phyloP scores from a whole-genome alignment of 1,139 yeast genomes.

The Schwanniomyces etchellsii region DNA sequence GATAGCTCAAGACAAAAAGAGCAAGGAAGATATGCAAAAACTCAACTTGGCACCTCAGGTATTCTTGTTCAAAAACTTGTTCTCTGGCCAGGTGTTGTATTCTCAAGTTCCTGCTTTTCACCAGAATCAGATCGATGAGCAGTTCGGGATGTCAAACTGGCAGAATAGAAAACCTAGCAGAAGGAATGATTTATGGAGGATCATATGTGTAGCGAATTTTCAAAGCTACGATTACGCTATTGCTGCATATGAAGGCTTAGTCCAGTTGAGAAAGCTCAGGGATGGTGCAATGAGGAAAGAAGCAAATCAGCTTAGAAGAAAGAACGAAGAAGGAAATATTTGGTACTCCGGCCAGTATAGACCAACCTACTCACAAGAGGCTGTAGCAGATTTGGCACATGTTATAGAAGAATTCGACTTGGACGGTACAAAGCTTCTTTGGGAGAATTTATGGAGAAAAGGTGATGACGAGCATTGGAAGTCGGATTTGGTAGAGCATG shows the following conservation, averaged over 20 bases:
- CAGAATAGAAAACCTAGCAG: conserved; percentile 74
- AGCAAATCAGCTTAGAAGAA: conserved; percentile 65
- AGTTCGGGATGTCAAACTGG: conserved; percentile 81
- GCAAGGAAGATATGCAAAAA: conserved; percentile 22
- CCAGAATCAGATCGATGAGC: conserved; percentile 66
- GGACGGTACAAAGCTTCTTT: conserved; percentile 47
- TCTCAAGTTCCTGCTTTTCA: conserved; percentile 76
- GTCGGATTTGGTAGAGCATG: conserved; percentile 50
- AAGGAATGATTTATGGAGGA: conserved; percentile 86
- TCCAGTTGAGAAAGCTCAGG: conserved; percentile 67
- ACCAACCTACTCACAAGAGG: conserved; percentile 88
- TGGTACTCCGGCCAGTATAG: conserved; percentile 87
- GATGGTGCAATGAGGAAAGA: conserved; percentile 54
- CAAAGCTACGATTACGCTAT: conserved; percentile 60
- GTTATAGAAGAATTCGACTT: conserved; percentile 60
- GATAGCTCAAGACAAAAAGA: conserved; percentile 36
- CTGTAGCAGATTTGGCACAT: conserved; percentile 79
- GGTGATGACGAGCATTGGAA: conserved; percentile 73
- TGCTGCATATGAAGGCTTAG: conserved; percentile 69
- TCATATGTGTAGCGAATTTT: conserved; percentile 81
- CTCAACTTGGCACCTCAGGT: conserved; percentile 70
- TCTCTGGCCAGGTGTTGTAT: conserved; percentile 84
- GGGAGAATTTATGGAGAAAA: conserved; percentile 87
- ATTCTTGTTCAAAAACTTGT: conserved; percentile 75
- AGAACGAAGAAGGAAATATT: conserved; percentile 70